Conservation (phyloP, 1,284 basidiomycete species). For the Trichosporon coremiiforme region DNA sequence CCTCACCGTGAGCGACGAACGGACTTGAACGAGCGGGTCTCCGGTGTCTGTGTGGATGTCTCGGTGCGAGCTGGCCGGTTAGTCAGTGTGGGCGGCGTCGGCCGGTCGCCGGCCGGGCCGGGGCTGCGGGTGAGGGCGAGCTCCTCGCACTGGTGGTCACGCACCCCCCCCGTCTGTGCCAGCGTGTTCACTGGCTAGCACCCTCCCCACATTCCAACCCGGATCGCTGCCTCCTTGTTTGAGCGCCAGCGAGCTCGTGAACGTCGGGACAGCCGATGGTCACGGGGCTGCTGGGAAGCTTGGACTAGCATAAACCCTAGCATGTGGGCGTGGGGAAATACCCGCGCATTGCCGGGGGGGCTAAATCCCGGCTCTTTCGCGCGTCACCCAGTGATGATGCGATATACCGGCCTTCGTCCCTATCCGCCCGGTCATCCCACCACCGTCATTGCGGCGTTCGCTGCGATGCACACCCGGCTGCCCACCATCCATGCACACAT, state of each 20-base stretch:
- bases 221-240: conserved; percentile 5
- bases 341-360: conserved; percentile 6
- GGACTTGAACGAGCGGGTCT: neutral
- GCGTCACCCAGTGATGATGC: neutral
- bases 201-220: neutral
- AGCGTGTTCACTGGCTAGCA: neutral
- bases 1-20: neutral
- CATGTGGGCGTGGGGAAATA: conserved; percentile 12
- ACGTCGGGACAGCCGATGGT: conserved; percentile 13
- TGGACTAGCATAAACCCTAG: neutral
- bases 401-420: conserved; percentile 3
- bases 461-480: neutral
- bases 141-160: neutral
- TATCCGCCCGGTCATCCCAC: neutral
- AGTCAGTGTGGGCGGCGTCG: neutral
- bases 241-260: neutral
- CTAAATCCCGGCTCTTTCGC: conserved; percentile 2
- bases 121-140: no score
- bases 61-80: neutral
- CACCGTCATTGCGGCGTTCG: neutral
- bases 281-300: neutral
- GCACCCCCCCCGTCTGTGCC: neutral
- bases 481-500: neutral
- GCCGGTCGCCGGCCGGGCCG: neutral
- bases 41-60: neutral